A percentile compares a stretch with the other conserved stretches of the same genome.
Evolutionary conservation across 352 stramenopile species (phyloP).

Genomic region (Globisporangium parvum): DNA sequence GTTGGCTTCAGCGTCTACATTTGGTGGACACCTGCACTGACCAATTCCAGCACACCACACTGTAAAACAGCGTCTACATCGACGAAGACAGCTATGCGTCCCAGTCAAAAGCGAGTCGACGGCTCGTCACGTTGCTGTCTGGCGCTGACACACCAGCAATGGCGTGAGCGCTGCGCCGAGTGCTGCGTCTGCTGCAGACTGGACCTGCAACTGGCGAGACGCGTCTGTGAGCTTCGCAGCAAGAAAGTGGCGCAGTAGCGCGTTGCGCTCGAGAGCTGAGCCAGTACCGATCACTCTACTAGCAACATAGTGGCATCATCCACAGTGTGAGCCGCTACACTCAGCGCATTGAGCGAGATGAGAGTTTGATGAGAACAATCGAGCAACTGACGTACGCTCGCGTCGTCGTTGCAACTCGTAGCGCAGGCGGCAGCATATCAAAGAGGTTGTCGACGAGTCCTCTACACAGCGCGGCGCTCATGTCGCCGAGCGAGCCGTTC

Average conservation of each 20-base stretch:
- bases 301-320: too few species aligned
- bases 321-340: slow-evolving; percentile 2
- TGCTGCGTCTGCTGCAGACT: slow-evolving; percentile 46
- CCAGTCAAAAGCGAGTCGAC: too few species aligned
- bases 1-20: too few species aligned
- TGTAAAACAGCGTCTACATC: too few species aligned
- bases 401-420: slow-evolving; percentile 21
- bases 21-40: not conserved
- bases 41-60: not conserved
- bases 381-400: slow-evolving; percentile 57
- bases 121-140: not conserved
- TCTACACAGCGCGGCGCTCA: slow-evolving; percentile 55
- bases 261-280: slow-evolving; percentile 63
- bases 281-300: slow-evolving; percentile 65
- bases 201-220: slow-evolving; percentile 26
- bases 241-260: slow-evolving; percentile 52
- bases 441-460: slow-evolving; percentile 73
- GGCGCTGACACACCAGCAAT: slow-evolving; percentile 14
- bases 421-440: slow-evolving; percentile 45
- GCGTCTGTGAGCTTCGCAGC: slow-evolving; percentile 25
- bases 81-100: too few species aligned
- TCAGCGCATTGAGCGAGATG: too few species aligned
- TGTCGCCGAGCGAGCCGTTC: slow-evolving; percentile 71
- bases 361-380: too few species aligned
- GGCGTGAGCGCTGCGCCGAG: slow-evolving; percentile 45